These are phyloP conservation scores for Acacia melanoxylon DNA, from an alignment of 306 rosid species.

Conservation along the genomic window DNA sequence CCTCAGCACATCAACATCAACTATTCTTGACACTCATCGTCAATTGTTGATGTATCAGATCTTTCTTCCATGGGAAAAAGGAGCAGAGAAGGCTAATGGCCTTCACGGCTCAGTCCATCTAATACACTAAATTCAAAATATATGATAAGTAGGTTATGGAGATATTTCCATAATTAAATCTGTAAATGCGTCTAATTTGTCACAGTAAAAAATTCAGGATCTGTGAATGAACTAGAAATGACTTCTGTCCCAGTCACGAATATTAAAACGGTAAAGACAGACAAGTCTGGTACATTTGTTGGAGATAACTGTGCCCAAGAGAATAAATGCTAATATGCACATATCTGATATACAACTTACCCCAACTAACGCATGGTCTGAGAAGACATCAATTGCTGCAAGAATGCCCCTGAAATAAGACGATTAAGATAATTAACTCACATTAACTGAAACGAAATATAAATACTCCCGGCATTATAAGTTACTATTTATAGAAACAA, in stretches of 20 bases:
- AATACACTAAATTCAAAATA: background rate
- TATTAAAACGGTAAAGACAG: background rate
- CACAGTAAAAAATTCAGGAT: conserved; percentile 25
- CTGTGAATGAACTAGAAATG: conserved; percentile 10
- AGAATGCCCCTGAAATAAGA: conserved; percentile 82
- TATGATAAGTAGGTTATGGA: conserved; percentile 2
- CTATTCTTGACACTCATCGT: conserved; percentile 2
- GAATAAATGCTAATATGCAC: conserved; percentile 8
- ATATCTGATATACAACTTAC: conserved; percentile 57
- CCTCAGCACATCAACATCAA: conserved; percentile 15
- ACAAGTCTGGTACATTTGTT: background rate
- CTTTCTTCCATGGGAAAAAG: background rate
- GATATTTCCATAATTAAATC: conserved; percentile 15
- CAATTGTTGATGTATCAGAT: conserved; percentile 18
- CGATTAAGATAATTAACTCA: conserved; percentile 23
- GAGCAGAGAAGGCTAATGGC: conserved; percentile 6
- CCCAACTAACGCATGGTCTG: conserved; percentile 81
- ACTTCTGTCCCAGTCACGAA: conserved; percentile 3
- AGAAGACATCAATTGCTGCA: conserved; percentile 86
- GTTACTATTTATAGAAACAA: background rate
- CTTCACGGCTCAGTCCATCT: background rate
- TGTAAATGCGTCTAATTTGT: conserved; percentile 17
- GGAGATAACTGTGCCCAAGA: conserved; percentile 7
- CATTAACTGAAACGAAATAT: conserved; percentile 2
- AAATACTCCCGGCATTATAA: background rate